Percentiles rank a stretch among this genome's conserved stretches.
Conservation (phyloP, 441 rosid genomes). For the Daphne laureola region DNA sequence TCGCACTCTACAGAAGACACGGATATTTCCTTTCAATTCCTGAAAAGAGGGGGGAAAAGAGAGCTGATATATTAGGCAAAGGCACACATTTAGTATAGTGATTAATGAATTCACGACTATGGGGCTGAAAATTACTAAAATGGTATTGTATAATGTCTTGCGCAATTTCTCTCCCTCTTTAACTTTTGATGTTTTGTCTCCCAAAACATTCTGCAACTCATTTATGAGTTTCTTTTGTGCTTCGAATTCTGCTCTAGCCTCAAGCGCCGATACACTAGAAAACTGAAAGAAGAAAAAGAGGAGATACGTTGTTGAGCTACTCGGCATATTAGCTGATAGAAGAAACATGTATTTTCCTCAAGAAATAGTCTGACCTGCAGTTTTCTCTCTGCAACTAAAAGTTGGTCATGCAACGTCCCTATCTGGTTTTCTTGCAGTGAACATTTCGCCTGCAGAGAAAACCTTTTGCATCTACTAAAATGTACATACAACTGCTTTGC, state of each 20-base stretch:
- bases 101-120: no score
- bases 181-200: constrained; percentile 38
- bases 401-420: constrained; percentile 41
- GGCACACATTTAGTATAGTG: background rate
- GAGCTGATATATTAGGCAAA: constrained; percentile 8
- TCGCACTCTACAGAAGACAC: background rate
- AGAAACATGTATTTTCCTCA: background rate
- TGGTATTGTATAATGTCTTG: constrained; percentile 51
- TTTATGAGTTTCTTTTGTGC: constrained; percentile 34
- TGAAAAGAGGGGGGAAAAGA: background rate
- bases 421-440: constrained; percentile 38
- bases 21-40: background rate
- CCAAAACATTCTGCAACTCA: constrained; percentile 33
- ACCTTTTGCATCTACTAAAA: background rate
- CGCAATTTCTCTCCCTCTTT: constrained; percentile 50
- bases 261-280: constrained; percentile 35
- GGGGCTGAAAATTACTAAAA: constrained; percentile 27
- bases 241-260: constrained; percentile 36
- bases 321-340: no score
- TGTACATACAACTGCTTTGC: background rate
- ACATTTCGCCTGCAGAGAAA: constrained; percentile 33
- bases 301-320: background rate
- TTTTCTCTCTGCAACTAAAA: constrained; percentile 41
- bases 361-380: constrained; percentile 35
- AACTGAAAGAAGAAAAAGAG: constrained; percentile 23